Evolutionary conservation across 2,329 filamentous ascomycete species (phyloP), one percentile per base, ranked within the genome.

Genomic region (Colletotrichum cereale): DNA sequence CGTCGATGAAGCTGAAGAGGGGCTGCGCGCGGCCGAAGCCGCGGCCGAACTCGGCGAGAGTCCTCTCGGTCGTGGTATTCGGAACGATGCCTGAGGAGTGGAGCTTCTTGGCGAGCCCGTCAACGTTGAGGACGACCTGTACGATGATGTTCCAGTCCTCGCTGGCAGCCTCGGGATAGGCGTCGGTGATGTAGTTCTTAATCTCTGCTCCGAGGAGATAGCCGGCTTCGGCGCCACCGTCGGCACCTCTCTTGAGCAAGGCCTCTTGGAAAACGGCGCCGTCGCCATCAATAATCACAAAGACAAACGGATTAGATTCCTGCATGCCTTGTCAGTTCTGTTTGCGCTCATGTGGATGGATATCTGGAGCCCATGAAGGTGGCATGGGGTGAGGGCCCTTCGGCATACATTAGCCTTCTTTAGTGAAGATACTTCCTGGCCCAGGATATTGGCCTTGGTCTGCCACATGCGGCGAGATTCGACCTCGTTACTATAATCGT

Each of bases 221-320:
- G 5, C 79, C 80, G 18, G 80, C 80, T 14, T 77, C 73, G 11
- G 75, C 74, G 55, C 80, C 80, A 34, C 80, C 80, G 12, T 80
- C 77, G 16, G 78, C 77, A 18, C 80, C 79, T 10, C 66, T 72
- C 29, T 72, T 74, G 31, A 81, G 77, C 38, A 80, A 74, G 5
- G 78, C 76, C 16, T 81, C 79, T 26, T 75, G 75, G 55, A 82
- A 82, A 24, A 80, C 71, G 16, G 79, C 79, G 2, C 80, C 80
- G 40, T 82, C 80, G 21, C 80, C 80, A 34, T 82, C 80, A 26
- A 82, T 77, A 53, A 81, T 76, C 34, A 78, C 77, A 47, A 78
- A 79, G 12, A 78, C 80, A 44, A 82, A 81, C 0, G 77, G 75
- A 21, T 76, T 75, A 34, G 78, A 77, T 60, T 82, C 79, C 79